Evolutionary conservation across 441 rosid genomes (phyloP).

Genomic region (Gossypium davidsonii): DNA sequence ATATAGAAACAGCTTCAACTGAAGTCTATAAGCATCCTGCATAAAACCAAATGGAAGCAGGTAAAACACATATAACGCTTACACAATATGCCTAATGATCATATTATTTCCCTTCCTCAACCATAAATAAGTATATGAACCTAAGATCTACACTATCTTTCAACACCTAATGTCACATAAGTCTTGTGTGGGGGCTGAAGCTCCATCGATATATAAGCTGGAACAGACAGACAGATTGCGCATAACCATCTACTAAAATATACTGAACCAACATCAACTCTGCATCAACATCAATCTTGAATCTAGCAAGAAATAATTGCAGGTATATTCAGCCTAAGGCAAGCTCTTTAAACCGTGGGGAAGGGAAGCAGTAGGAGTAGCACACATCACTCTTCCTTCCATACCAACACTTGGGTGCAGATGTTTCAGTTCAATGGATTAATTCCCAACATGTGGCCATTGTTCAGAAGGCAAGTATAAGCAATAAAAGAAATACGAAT

Average conservation of each 20-base stretch:
- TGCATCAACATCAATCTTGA: background rate
- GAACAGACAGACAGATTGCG: background rate
- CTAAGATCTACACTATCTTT: background rate
- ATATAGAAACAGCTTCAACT: conserved; percentile 83
- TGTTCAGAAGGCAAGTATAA: background rate
- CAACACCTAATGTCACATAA: background rate
- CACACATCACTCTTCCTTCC: too few relatives aligned
- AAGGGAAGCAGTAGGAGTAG: too few relatives aligned
- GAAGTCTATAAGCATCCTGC: conserved; percentile 92
- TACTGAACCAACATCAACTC: background rate
- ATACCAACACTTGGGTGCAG: background rate
- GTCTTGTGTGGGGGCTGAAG: background rate
- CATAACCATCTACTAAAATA: background rate
- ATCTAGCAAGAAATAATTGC: background rate
- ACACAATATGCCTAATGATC: background rate
- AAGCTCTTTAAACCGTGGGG: too few relatives aligned
- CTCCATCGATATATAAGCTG: background rate
- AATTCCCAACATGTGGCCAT: background rate
- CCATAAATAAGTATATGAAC: background rate
- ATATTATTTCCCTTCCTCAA: background rate
- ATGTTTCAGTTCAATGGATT: background rate
- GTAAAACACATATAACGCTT: background rate
- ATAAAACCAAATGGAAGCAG: background rate
- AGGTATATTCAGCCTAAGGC: background rate
- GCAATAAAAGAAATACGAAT: background rate